phyloP scores from a whole-genome alignment of 108 stramenopile species.

The Cylindrotheca closterium region DNA sequence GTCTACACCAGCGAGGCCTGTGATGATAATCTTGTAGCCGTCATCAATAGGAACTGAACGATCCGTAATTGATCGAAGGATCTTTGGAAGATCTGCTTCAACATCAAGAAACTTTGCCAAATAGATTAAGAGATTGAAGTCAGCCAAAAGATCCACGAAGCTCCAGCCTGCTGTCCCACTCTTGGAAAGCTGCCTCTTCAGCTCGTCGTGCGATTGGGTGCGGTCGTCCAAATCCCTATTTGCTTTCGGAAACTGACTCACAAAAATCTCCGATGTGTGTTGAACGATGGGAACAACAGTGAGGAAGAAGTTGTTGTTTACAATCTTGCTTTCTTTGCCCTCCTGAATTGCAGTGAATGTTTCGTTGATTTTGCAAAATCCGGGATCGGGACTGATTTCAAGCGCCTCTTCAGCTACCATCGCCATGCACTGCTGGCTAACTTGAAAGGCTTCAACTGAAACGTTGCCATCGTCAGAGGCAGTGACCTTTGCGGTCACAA shows the following conservation, averaged over 20 bases:
- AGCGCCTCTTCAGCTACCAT: slow-evolving; percentile 98
- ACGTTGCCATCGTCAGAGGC: slow-evolving; percentile 77
- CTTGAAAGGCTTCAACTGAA: slow-evolving; percentile 93
- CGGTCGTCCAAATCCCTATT: slow-evolving; percentile 84
- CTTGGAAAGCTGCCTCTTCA: slow-evolving; percentile 85
- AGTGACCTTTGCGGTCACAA: slow-evolving; percentile 91
- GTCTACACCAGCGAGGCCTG: slow-evolving; percentile 83
- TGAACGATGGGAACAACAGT: slow-evolving; percentile 92
- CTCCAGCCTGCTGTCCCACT: slow-evolving; percentile 89
- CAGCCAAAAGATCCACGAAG: slow-evolving; percentile 87
- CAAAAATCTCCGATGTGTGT: slow-evolving; percentile 84
- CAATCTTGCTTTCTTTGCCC: slow-evolving; percentile 87
- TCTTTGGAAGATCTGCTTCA: slow-evolving; percentile 74
- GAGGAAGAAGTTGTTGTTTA: slow-evolving; percentile 96
- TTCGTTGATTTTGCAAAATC: slow-evolving; percentile 87
- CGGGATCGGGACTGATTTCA: slow-evolving; percentile 79
- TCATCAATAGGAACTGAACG: slow-evolving; percentile 82
- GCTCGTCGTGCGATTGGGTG: slow-evolving; percentile 73
- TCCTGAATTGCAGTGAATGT: slow-evolving; percentile 98
- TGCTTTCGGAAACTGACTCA: slow-evolving; percentile 78
- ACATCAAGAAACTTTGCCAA: slow-evolving; percentile 82
- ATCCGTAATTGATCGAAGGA: slow-evolving; percentile 81
- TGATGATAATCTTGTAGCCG: slow-evolving; percentile 91
- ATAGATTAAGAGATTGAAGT: slow-evolving; percentile 92
- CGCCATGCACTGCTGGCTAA: slow-evolving; percentile 94